A percentile compares a stretch with the other conserved stretches of the same genome.
Conservation (phyloP, 108 stramenopile species). For the Chaetoceros tenuissimus region DNA sequence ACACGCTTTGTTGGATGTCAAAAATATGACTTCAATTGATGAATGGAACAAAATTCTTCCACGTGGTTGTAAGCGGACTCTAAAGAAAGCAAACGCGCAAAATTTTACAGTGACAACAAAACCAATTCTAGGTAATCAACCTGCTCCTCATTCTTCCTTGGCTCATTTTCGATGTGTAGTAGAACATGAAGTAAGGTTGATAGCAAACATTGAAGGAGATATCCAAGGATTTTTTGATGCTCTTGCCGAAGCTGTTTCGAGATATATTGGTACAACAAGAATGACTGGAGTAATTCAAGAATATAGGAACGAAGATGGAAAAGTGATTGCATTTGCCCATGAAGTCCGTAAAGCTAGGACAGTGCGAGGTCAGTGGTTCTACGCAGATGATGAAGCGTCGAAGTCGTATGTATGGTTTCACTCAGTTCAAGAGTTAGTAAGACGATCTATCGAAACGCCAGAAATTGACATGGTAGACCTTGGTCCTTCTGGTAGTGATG, state of each 20-base stretch:
- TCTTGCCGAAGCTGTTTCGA: slow-evolving; percentile 49
- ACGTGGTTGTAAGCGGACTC: slow-evolving; percentile 50
- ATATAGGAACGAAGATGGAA: slow-evolving; percentile 37
- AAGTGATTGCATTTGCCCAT: slow-evolving; percentile 65
- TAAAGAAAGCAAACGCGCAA: slow-evolving; percentile 42
- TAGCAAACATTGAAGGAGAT: slow-evolving; percentile 29
- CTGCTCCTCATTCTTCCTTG: slow-evolving; percentile 64
- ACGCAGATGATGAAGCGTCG: slow-evolving; percentile 60
- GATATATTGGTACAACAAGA: slow-evolving; percentile 60
- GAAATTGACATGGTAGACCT: slow-evolving; percentile 60
- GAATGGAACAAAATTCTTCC: slow-evolving; percentile 55
- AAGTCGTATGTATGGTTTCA: slow-evolving; percentile 75
- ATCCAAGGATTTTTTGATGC: slow-evolving; percentile 50
- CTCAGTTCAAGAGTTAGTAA: slow-evolving; percentile 46
- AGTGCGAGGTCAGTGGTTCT: slow-evolving; percentile 72
- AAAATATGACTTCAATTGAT: slow-evolving; percentile 42
- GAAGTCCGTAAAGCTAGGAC: slow-evolving; percentile 59
- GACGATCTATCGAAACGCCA: slow-evolving; percentile 46
- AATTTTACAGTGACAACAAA: slow-evolving; percentile 54
- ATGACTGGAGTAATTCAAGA: slow-evolving; percentile 65
- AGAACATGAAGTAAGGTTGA: slow-evolving; percentile 57
- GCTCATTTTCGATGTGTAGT: slow-evolving; percentile 72
- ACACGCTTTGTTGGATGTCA: slow-evolving; percentile 52
- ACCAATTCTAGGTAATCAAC: slow-evolving; percentile 40
- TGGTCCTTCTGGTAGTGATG: slow-evolving; percentile 63